Evolutionary conservation across 2,329 filamentous ascomycete species (phyloP).

Genomic region (Trichoderma semiorbis): DNA sequence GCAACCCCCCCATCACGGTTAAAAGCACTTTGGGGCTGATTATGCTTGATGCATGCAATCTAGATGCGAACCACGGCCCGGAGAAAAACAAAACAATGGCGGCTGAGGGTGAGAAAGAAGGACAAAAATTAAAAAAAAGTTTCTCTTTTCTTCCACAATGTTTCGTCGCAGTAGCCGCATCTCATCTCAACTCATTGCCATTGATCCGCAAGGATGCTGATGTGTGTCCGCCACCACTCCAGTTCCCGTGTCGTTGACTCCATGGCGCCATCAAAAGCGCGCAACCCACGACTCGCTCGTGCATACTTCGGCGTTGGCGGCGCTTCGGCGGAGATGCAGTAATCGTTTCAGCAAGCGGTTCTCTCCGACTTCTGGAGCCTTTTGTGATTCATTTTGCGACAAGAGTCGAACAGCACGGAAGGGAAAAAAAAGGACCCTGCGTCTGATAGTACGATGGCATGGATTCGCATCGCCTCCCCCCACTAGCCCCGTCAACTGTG

Average conservation of each 20-base stretch:
- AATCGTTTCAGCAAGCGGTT: background rate
- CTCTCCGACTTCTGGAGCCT: background rate
- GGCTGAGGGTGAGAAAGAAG: background rate
- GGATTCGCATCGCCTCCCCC: background rate
- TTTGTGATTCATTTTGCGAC: background rate
- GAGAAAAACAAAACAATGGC: background rate
- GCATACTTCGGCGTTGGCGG: slow-evolving; percentile 11
- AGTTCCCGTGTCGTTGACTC: background rate
- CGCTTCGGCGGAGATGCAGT: slow-evolving; percentile 4
- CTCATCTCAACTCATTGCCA: background rate
- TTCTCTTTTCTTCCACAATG: background rate
- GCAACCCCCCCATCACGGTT: background rate
- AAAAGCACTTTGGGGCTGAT: background rate
- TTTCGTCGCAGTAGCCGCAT: background rate
- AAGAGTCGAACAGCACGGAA: background rate
- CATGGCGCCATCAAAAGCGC: slow-evolving; percentile 2
- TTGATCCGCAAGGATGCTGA: background rate
- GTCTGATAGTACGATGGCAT: background rate
- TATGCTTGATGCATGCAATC: slow-evolving; percentile 2
- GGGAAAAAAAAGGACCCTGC: background rate
- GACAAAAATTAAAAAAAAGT: background rate
- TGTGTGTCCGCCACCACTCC: background rate
- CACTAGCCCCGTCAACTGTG: background rate
- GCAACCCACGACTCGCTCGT: background rate
- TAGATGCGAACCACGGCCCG: background rate